Conservation (phyloP, 2,329 filamentous ascomycete genomes). For the Paraphaeosphaeria sporulosa region DNA sequence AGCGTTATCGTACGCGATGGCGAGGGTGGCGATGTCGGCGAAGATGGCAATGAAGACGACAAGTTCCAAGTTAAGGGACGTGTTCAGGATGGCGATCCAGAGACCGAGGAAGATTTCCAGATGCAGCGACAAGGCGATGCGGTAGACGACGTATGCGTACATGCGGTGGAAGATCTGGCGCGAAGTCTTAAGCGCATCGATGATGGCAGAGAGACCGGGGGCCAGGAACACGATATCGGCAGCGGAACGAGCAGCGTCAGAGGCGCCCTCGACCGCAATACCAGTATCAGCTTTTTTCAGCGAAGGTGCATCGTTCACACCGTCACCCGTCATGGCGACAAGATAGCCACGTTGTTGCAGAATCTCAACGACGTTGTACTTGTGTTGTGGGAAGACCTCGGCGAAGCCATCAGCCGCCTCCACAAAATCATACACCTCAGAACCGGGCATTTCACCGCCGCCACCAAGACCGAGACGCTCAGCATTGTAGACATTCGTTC, state of each 20-base stretch:
- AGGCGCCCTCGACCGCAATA: slow-evolving; percentile 92
- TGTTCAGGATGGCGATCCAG: slow-evolving; percentile 89
- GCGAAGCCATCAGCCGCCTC: slow-evolving; percentile 95
- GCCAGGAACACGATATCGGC: slow-evolving; percentile 95
- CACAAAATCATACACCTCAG: slow-evolving; percentile 93
- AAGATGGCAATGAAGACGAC: slow-evolving; percentile 96
- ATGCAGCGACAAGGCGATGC: slow-evolving; percentile 90
- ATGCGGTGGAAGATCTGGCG: slow-evolving; percentile 97
- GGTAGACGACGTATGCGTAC: slow-evolving; percentile 95
- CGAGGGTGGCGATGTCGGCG: slow-evolving; percentile 88
- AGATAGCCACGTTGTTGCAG: slow-evolving; percentile 92
- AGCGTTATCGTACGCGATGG: slow-evolving; percentile 93
- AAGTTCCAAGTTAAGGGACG: slow-evolving; percentile 82
- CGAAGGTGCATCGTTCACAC: slow-evolving; percentile 92
- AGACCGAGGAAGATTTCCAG: slow-evolving; percentile 90
- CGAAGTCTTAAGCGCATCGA: slow-evolving; percentile 90
- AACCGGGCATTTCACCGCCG: slow-evolving; percentile 90
- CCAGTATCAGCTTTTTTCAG: slow-evolving; percentile 96
- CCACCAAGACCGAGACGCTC: slow-evolving; percentile 90
- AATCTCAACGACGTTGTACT: slow-evolving; percentile 93
- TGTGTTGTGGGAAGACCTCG: slow-evolving; percentile 94
- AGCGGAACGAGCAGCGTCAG: slow-evolving; percentile 87
- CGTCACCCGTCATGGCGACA: slow-evolving; percentile 95
- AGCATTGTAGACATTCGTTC: slow-evolving; percentile 93
- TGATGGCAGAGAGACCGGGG: slow-evolving; percentile 89